Conservation (phyloP, 1,139 yeast genomes). For the Lizanozyma gosingica region DNA sequence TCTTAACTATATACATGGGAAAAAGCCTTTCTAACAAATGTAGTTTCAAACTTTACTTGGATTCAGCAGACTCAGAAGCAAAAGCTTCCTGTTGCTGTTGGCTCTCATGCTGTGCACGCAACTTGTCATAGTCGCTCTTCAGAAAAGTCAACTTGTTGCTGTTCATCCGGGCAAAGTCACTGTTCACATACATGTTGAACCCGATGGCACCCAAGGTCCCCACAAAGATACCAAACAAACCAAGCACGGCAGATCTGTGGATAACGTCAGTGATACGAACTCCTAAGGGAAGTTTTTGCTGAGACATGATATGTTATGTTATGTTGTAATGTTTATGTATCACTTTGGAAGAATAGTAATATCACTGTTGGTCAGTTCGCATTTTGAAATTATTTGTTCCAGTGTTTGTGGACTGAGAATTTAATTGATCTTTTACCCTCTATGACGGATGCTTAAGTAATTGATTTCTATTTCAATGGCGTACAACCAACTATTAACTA, state of each 20-base stretch:
- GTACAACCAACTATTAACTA: background rate
- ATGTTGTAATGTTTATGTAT: no score
- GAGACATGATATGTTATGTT: conserved; percentile 15
- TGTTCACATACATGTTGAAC: conserved; percentile 30
- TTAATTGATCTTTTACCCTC: background rate
- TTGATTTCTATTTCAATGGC: background rate
- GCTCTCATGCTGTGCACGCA: background rate
- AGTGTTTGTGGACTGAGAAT: background rate
- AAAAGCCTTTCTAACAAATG: conserved; percentile 2
- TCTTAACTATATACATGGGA: no score
- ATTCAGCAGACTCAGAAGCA: background rate
- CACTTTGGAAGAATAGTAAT: no score
- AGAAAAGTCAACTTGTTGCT: conserved; percentile 29
- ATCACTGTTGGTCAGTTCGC: no score
- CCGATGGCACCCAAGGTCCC: conserved; percentile 29
- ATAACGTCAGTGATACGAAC: conserved; percentile 35
- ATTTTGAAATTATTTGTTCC: no score
- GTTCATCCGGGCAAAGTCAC: conserved; percentile 37
- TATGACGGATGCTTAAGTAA: no score
- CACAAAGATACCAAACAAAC: conserved; percentile 32
- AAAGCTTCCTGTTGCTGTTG: conserved; percentile 1
- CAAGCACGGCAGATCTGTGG: conserved; percentile 31
- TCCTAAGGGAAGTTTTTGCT: conserved; percentile 27
- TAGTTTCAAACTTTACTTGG: background rate
- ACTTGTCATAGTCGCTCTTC: conserved; percentile 1